Conservation (phyloP, 2,329 filamentous ascomycete genomes). For the Aspergillus intermedius region DNA sequence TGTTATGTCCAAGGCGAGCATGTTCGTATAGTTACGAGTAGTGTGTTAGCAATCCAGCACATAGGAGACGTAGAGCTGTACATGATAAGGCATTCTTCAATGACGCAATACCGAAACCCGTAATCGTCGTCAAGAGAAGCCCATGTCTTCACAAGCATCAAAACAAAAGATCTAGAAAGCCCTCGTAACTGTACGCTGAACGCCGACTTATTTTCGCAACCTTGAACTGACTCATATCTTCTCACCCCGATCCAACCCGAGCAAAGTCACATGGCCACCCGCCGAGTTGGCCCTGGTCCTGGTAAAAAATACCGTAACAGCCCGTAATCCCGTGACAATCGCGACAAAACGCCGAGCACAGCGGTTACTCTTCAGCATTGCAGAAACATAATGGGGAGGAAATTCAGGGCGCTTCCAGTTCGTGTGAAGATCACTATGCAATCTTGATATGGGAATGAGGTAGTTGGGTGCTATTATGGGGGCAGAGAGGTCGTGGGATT, state of each 20-base stretch:
- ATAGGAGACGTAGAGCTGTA: too few species aligned
- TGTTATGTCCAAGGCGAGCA: too few species aligned
- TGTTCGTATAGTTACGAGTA: too few species aligned
- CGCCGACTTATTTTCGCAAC: too few species aligned
- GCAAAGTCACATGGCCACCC: conserved; percentile 15
- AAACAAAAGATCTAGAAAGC: too few species aligned
- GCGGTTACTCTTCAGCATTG: not conserved
- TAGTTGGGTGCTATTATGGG: not conserved
- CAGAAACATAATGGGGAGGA: conserved; percentile 25
- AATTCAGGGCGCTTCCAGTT: conserved; percentile 21
- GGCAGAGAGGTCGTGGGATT: not conserved
- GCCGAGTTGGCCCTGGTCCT: not conserved
- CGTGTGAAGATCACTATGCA: not conserved
- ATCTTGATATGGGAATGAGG: not conserved
- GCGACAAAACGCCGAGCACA: not conserved
- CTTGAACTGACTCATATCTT: conserved; percentile 3
- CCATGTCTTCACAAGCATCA: too few species aligned
- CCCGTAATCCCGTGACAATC: not conserved
- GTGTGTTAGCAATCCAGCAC: too few species aligned
- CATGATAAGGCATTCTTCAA: too few species aligned
- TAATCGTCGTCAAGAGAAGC: too few species aligned
- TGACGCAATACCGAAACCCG: too few species aligned
- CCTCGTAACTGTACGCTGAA: too few species aligned
- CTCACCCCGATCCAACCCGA: conserved; percentile 18
- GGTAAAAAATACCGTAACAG: not conserved